Base-by-base conservation (phyloP, 1,284 basidiomycete species). In the Mycena citricolor region DNA sequence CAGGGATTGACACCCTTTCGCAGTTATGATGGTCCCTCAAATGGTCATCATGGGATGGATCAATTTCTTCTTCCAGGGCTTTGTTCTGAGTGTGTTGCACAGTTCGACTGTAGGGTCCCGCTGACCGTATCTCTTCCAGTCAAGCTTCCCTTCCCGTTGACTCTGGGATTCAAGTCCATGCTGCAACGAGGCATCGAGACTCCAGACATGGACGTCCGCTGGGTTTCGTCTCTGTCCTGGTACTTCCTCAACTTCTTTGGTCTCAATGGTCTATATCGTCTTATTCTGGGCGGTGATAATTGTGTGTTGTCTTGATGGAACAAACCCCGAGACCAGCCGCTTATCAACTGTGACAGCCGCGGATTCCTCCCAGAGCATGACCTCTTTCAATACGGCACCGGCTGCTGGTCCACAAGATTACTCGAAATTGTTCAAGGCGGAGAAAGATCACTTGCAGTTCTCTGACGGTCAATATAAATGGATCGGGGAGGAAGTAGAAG, bases 31-130 rank as follows among this genome's bases (percentile, higher is more conserved):
- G 90, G 86, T 95, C 7, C 92, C 90, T 8, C 92, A 97, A 67
- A 98, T 98, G 85, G 77, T 98, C 53, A 94, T 99, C 58, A 99
- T 99, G 97, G 95, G 94, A 52, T 99, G 97, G 91, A 97, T 99
- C 73, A 97, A 95, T 68, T 94, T 95, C 66, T 99, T 99, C 81
- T 99, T 99, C 71, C 90, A 92, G 54, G 95, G 95, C 24, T 98
- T 99, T 63, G 90, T 99, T 40, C 78, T 97, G 49, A 97, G 95
- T 97, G 64, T 66, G 92, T 83, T 35, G 40, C 31, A 35, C 39
- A 35, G 30, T 37, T 20, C 8, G 29, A 12, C 13, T 17, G 46
- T 35, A 31, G 12, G 22, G 42, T 35, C 34, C 26, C 13, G 29
- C 26, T 24, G 11, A 26, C 43, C 10, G 19, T 49, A 20, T 13